Percentiles rank a stretch among this genome's conserved stretches.
phyloP scores from a whole-genome alignment of 257 asterid genomes.

The Capsicum baccatum region DNA sequence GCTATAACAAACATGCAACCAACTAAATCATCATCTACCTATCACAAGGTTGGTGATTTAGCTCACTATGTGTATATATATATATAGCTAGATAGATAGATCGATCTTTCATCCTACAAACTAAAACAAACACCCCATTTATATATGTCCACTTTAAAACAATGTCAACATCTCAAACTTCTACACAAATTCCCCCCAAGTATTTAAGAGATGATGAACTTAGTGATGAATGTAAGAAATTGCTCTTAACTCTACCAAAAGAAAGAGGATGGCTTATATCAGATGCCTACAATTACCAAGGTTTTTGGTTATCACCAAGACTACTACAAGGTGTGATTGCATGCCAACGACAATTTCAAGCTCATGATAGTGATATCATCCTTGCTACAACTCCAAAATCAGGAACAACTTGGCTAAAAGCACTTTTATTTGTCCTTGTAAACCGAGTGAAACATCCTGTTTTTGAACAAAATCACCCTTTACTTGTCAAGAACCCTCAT shows the following conservation, averaged over 20 bases:
- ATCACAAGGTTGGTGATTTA: not conserved
- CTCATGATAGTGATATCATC: constrained; percentile 8
- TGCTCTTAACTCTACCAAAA: constrained; percentile 24
- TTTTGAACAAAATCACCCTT: constrained; percentile 19
- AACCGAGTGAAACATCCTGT: not conserved
- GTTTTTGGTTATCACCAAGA: not conserved
- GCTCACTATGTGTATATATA: not conserved
- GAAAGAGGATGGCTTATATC: not conserved
- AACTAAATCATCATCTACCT: too few species aligned
- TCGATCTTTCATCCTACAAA: not conserved
- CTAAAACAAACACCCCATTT: not conserved
- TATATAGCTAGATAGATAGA: not conserved
- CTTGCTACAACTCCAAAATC: constrained; percentile 22
- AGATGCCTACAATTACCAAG: constrained; percentile 26
- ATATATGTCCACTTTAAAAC: not conserved
- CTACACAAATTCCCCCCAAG: not conserved
- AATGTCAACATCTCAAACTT: not conserved
- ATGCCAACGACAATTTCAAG: constrained; percentile 24
- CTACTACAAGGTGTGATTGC: constrained; percentile 19
- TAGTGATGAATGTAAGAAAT: not conserved
- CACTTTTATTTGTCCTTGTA: constrained; percentile 23
- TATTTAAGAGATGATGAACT: constrained; percentile 21
- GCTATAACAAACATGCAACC: too few species aligned
- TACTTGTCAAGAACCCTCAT: not conserved
- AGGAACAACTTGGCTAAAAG: constrained; percentile 33